phyloP scores from a whole-genome alignment of 768 basidiomycete species.

The Kwoniella sp. region DNA sequence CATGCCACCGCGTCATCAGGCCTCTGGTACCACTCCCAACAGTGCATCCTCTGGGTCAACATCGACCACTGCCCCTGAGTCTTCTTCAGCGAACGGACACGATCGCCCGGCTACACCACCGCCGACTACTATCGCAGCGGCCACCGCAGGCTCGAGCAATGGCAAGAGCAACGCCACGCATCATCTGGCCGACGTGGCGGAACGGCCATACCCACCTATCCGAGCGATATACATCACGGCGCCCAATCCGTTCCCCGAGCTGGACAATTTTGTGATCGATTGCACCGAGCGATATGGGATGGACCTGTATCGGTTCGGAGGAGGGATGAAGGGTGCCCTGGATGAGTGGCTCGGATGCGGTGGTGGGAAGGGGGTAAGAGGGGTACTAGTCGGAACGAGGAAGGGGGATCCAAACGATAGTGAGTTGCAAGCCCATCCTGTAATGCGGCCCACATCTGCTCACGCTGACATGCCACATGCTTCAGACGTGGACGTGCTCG shows the following conservation, averaged over 20 bases:
- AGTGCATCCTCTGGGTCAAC: too few relatives aligned
- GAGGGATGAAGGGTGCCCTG: constrained; percentile 70
- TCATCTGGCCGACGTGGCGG: constrained; percentile 33
- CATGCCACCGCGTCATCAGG: too few relatives aligned
- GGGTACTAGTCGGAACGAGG: constrained; percentile 84
- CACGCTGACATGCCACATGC: too few relatives aligned
- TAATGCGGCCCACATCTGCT: neutral
- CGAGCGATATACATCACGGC: constrained; percentile 77
- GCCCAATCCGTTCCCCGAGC: constrained; percentile 74
- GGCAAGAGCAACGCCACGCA: constrained; percentile 29
- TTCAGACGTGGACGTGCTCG: constrained; percentile 28
- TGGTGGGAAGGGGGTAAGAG: constrained; percentile 57
- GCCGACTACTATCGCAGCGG: neutral
- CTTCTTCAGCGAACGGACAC: neutral
- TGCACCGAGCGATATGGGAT: constrained; percentile 64
- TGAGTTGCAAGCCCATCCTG: constrained; percentile 51
- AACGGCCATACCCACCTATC: constrained; percentile 41
- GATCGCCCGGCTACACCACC: neutral
- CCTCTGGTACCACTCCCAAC: too few relatives aligned
- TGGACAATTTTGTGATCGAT: constrained; percentile 77
- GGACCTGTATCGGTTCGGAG: constrained; percentile 63
- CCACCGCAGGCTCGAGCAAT: neutral
- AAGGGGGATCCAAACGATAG: constrained; percentile 90
- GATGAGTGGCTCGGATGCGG: constrained; percentile 62
- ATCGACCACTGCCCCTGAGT: too few relatives aligned